A percentile compares a stretch with the other conserved stretches of the same genome.
Conservation (phyloP, 2,329 filamentous ascomycete species). For the Aspergillus uvarum region DNA sequence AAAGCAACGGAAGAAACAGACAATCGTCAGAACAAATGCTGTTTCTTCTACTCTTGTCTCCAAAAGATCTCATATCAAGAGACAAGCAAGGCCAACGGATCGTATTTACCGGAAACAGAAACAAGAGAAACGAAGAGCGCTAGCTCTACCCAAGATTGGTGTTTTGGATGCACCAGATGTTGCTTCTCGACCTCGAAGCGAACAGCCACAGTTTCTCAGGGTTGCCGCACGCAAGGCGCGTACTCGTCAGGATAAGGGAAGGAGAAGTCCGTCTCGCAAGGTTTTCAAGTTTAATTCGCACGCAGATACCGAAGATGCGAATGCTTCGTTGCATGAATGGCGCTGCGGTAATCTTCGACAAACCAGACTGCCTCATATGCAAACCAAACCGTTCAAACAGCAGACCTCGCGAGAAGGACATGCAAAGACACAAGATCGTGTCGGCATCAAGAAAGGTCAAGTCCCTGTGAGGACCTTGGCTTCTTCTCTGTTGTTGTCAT, state of each 20-base stretch:
- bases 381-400: not conserved
- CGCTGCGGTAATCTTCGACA: slow-evolving; percentile 45
- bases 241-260: slow-evolving; percentile 48
- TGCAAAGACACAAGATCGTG: not conserved
- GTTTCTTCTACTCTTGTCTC: slow-evolving; percentile 8
- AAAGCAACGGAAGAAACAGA: slow-evolving; percentile 24
- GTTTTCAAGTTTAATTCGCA: slow-evolving; percentile 53
- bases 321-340: slow-evolving; percentile 52
- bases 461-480: not conserved
- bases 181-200: slow-evolving; percentile 22
- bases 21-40: slow-evolving; percentile 3
- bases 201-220: slow-evolving; percentile 55
- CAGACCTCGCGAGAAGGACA: slow-evolving; percentile 3
- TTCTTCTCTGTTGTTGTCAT: not conserved
- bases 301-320: slow-evolving; percentile 57
- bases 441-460: not conserved
- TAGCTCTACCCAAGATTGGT: slow-evolving; percentile 39
- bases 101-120: slow-evolving; percentile 24
- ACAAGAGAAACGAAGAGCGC: slow-evolving; percentile 22
- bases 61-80: slow-evolving; percentile 29
- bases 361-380: slow-evolving; percentile 18
- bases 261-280: slow-evolving; percentile 54
- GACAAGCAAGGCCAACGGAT: slow-evolving; percentile 41
- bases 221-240: slow-evolving; percentile 56
- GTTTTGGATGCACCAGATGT: slow-evolving; percentile 53